Evolutionary conservation across 768 basidiomycete genomes (phyloP).

Genomic region (Mycena indigotica): DNA sequence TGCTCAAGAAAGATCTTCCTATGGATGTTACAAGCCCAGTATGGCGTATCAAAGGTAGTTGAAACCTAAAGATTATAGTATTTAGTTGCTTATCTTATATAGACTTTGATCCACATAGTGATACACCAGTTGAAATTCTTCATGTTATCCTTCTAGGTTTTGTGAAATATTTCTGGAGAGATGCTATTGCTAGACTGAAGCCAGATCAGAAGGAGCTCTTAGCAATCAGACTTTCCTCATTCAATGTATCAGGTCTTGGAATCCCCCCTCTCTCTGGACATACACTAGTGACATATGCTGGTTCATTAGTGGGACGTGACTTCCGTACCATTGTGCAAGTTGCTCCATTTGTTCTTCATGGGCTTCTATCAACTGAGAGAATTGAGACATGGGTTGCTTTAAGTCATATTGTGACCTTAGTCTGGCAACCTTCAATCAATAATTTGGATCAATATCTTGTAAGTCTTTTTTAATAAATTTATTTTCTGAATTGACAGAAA

Average conservation of each 20-base stretch:
- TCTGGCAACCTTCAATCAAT: slow-evolving; percentile 42
- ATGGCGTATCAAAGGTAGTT: slow-evolving; percentile 17
- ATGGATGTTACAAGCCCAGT: slow-evolving; percentile 34
- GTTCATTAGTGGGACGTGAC: slow-evolving; percentile 23
- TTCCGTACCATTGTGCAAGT: slow-evolving; percentile 36
- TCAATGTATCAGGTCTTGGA: slow-evolving; percentile 36
- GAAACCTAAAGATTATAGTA: background rate
- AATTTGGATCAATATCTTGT: slow-evolving; percentile 37
- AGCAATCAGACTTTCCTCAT: slow-evolving; percentile 25
- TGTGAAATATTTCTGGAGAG: slow-evolving; percentile 28
- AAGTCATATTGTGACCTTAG: slow-evolving; percentile 33
- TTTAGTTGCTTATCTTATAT: background rate
- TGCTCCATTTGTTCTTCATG: slow-evolving; percentile 39
- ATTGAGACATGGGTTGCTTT: slow-evolving; percentile 37
- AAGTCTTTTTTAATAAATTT: slow-evolving; percentile 8
- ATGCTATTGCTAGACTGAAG: slow-evolving; percentile 3
- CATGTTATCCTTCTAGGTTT: slow-evolving; percentile 27
- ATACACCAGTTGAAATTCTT: slow-evolving; percentile 27
- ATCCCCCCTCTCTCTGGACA: slow-evolving; percentile 25
- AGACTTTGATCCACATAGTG: background rate
- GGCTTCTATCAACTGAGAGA: slow-evolving; percentile 30
- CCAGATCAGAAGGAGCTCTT: slow-evolving; percentile 26
- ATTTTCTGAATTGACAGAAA: background rate
- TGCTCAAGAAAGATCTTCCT: slow-evolving; percentile 21
- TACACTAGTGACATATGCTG: slow-evolving; percentile 27